Base-by-base conservation (phyloP, 768 basidiomycete genomes). In the Rickenella mellea region DNA sequence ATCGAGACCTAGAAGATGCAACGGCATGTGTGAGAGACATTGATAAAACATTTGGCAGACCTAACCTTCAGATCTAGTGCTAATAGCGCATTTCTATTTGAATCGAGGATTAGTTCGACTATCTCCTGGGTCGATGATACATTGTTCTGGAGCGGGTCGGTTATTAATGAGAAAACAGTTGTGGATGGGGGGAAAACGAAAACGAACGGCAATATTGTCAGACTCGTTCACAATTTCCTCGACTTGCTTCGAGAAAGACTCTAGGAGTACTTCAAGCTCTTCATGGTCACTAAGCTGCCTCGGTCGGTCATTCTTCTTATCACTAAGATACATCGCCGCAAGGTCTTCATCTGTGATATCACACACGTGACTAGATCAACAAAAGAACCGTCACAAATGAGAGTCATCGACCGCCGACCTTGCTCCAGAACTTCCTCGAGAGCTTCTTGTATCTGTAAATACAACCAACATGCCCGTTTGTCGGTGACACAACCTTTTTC, bases 41-140 rank as follows among this genome's bases (percentile, higher is more conserved):
- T 12, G 5, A 20, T 30, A 6, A 33, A 35, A 27, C 3, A 37
- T 24, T 21, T 14, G 14, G 36, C n/a, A n/a, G 25, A 42, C 30
- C 25, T 31, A 49, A 83, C 88, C 70, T 92, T 83, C 30, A 98
- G 70, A 62, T 97, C 93, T 26, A 98, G 74, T 35, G 89, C 88
- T 17, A 98, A 70, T 12, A 98, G 69, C 4, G 85, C 77, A 53
- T 98, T 98, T 37, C 94, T 83, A 65, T 96, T 96, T 37, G 92
- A 86, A 60, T 98, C 94, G 29, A 98, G 71, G 54, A 97, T 91
- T 45, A 98, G 73, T 61, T 98, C 94, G 2, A 94, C 89, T 41
- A 98, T 97, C 63, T 98, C 94, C 67, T 97, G 94, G 0, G 94
- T 98, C 10, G 92, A 91, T 63, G 92, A 86, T 28, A 98, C 88